phyloP scores from a whole-genome alignment of 768 basidiomycete genomes.

The Leccinum sublutescens region DNA sequence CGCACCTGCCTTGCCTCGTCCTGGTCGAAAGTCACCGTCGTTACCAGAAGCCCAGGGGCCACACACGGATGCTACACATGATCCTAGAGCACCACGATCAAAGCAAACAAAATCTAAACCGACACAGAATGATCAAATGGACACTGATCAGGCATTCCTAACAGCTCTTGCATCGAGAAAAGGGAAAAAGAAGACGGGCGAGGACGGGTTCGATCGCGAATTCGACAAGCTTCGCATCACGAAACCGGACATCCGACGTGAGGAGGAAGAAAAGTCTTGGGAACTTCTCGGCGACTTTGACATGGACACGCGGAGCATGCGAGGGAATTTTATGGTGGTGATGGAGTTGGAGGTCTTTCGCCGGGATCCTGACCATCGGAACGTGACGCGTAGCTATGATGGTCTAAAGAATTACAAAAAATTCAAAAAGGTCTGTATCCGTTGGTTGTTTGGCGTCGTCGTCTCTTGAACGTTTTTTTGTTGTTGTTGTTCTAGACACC shows the following conservation, averaged over 20 bases:
- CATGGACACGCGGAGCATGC: constrained; percentile 49
- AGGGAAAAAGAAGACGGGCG: constrained; percentile 56
- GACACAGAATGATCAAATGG: constrained; percentile 25
- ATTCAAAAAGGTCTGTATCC: constrained; percentile 61
- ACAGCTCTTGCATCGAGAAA: constrained; percentile 74
- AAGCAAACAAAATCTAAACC: constrained; percentile 12
- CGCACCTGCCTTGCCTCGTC: neutral
- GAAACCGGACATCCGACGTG: constrained; percentile 52
- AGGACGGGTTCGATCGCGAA: constrained; percentile 74
- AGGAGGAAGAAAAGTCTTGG: constrained; percentile 55
- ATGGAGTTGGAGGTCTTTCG: constrained; percentile 58
- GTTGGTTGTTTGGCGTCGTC: constrained; percentile 7
- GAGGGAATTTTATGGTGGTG: constrained; percentile 82
- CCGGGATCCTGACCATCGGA: constrained; percentile 25
- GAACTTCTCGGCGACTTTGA: constrained; percentile 63
- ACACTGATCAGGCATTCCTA: constrained; percentile 67
- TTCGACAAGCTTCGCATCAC: constrained; percentile 76
- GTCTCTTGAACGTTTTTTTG: neutral
- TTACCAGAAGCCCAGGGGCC: constrained; percentile 1
- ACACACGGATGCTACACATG: constrained; percentile 20
- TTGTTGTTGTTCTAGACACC: constrained; percentile 26
- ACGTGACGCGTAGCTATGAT: constrained; percentile 38
- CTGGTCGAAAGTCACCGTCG: constrained; percentile 3
- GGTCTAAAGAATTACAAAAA: constrained; percentile 71
- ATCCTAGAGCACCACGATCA: constrained; percentile 15